Percentiles rank a stretch among this genome's conserved stretches.
phyloP scores from a whole-genome alignment of 495 filamentous ascomycete species.

The Saxophila tyrrhenica region DNA sequence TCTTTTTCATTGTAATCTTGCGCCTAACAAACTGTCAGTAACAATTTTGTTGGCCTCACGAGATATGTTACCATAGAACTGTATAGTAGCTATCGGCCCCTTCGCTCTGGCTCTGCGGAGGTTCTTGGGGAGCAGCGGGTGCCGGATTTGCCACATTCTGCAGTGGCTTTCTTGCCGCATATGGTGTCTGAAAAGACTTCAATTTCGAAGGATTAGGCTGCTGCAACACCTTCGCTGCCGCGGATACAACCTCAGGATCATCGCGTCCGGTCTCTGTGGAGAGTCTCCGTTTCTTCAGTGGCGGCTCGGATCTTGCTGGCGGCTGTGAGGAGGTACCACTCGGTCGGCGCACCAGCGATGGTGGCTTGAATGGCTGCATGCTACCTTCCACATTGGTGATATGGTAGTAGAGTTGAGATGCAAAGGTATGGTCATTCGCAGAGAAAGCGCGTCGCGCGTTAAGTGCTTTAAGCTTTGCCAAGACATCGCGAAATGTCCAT shows the following conservation, averaged over 20 bases:
- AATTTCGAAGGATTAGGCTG: conserved; percentile 2
- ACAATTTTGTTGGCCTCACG: background rate
- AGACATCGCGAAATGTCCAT: no score
- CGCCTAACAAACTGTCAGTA: conserved; percentile 38
- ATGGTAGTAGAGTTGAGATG: background rate
- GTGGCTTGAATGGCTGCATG: conserved; percentile 23
- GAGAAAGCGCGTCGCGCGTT: background rate
- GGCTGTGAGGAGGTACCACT: background rate
- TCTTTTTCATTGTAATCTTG: conserved; percentile 65
- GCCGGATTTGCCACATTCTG: conserved; percentile 31
- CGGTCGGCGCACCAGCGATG: conserved; percentile 4
- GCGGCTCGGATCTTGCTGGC: conserved; percentile 10
- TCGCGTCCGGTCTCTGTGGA: conserved; percentile 12
- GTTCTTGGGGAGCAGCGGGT: conserved; percentile 2
- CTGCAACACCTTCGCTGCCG: conserved; percentile 7
- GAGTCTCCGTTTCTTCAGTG: conserved; percentile 28
- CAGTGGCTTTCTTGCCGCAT: conserved; percentile 33
- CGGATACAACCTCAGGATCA: background rate
- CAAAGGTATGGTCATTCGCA: no score
- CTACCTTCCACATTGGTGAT: background rate
- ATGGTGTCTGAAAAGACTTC: conserved; percentile 7
- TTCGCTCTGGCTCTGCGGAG: no score
- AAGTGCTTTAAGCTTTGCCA: background rate
- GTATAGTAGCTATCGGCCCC: conserved; percentile 46
- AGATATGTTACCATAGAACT: conserved; percentile 47